A percentile compares a stretch with the other conserved stretches of the same genome.
Evolutionary conservation across 352 stramenopile genomes (phyloP).

Genomic region (Phytophthora chlamydospora): DNA sequence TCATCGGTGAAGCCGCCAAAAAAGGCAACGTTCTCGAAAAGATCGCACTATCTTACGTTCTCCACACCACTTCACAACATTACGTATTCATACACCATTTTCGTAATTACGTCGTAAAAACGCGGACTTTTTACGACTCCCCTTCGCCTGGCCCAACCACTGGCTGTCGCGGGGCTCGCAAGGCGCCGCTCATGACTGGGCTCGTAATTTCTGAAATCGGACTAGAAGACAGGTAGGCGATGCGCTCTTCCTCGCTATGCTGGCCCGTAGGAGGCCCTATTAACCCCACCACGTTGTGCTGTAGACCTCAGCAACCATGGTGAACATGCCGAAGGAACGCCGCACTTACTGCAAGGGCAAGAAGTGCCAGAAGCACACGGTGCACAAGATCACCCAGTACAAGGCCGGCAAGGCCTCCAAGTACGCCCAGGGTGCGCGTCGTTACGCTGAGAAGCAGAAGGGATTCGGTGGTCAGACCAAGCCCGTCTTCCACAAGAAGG

Average conservation of each 20-base stretch:
- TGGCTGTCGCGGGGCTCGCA: conserved; percentile 38
- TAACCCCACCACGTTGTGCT: conserved; percentile 2
- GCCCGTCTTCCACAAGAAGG: conserved; percentile 99
- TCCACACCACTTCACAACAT: neutral
- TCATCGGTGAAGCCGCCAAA: too few species aligned
- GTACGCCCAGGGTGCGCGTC: conserved; percentile 97
- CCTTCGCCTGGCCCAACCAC: conserved; percentile 27
- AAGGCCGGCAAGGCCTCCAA: conserved; percentile 99
- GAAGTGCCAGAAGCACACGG: conserved; percentile 99
- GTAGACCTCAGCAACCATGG: conserved; percentile 94
- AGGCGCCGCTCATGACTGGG: conserved; percentile 35
- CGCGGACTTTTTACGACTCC: conserved; percentile 16
- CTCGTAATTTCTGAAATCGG: conserved; percentile 85
- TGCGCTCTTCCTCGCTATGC: neutral
- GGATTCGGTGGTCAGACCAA: conserved; percentile 99
- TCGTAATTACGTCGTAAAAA: conserved; percentile 35
- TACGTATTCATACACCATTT: neutral
- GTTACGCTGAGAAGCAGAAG: conserved; percentile 99
- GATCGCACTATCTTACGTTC: neutral
- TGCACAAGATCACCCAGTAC: conserved; percentile 99
- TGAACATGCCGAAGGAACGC: conserved; percentile 99
- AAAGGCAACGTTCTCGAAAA: too few species aligned
- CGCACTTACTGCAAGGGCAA: conserved; percentile 99
- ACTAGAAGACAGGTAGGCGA: conserved; percentile 85
- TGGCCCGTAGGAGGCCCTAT: conserved; percentile 1